phyloP scores from a whole-genome alignment of 176 grass and related monocot species.

The maize (Zea mays) region Zm-B73-REFERENCE-NAM-5.0 NC_050099.1:5626501-5627000 shows the following conservation, averaged over 20 bases:
- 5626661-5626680: constrained; percentile 47
- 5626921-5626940: constrained; percentile 37
- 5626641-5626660: constrained; percentile 30
- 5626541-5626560: constrained; percentile 40
- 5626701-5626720: constrained; percentile 46
- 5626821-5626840: constrained; percentile 59
- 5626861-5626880: constrained; percentile 36
- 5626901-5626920: constrained; percentile 49
- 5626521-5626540: constrained; percentile 38
- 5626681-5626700: constrained; percentile 27
- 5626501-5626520: constrained; percentile 38
- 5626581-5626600: not conserved
- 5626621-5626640: not conserved
- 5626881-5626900: constrained; percentile 47
- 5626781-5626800: constrained; percentile 58
- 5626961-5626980: too few relatives aligned
- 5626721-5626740: constrained; percentile 54
- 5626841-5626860: constrained; percentile 42
- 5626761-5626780: constrained; percentile 42
- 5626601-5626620: fast-evolving
- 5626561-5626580: constrained; percentile 13
- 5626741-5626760: constrained; percentile 27
- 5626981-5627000: too few relatives aligned
- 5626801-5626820: constrained; percentile 48
- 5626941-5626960: too few relatives aligned